Conservation (phyloP, 345 rosid species). For the Citrus mangshanensis region DNA sequence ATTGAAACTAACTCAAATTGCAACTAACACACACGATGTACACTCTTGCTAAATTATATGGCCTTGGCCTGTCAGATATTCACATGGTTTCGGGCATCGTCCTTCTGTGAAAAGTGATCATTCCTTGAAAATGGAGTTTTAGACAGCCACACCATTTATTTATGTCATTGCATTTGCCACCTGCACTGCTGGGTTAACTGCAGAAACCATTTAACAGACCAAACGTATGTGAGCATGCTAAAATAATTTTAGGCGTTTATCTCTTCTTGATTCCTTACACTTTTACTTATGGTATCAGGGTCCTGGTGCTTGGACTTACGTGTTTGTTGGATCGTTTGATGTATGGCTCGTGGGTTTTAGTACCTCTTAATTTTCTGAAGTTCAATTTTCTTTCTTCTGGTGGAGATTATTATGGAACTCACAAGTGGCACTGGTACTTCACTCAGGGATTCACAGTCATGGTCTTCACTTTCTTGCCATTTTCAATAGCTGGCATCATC, state of each 20-base stretch:
- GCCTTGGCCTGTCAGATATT: neutral
- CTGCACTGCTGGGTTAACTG: neutral
- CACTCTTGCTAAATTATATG: neutral
- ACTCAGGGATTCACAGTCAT: conserved; percentile 85
- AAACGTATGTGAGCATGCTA: neutral
- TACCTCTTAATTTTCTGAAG: conserved; percentile 81
- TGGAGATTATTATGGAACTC: conserved; percentile 95
- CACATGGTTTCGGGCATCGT: neutral
- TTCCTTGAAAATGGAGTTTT: neutral
- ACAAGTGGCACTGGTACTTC: conserved; percentile 98
- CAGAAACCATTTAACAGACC: neutral
- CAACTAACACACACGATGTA: neutral
- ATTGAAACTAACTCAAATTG: neutral
- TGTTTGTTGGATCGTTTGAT: conserved; percentile 66
- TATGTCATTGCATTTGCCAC: neutral
- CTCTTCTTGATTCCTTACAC: conserved; percentile 5
- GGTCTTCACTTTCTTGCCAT: conserved; percentile 83
- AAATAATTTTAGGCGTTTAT: neutral
- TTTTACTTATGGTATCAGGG: conserved; percentile 44
- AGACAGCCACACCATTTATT: neutral
- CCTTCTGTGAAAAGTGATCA: neutral
- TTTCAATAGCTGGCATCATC: conserved; percentile 54
- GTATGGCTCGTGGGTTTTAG: conserved; percentile 86
- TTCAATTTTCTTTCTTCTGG: conserved; percentile 97
- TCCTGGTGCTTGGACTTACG: conserved; percentile 58